Conservation (phyloP, 495 filamentous ascomycete species). For the Podospora fimiseda region DNA sequence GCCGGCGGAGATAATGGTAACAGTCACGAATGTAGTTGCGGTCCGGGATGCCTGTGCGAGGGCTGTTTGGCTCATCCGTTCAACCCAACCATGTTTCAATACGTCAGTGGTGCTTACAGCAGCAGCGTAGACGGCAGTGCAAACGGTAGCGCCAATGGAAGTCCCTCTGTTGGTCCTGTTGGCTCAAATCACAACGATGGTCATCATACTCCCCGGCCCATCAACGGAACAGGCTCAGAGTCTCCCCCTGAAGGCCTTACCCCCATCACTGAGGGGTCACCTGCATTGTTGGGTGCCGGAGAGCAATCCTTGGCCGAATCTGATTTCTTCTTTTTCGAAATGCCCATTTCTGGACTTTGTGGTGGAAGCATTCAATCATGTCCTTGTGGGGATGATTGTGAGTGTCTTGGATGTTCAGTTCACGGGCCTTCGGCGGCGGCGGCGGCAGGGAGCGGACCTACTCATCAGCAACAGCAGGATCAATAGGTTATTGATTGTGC, state of each 20-base stretch:
- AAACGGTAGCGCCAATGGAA: slow-evolving; percentile 1
- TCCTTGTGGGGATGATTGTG: slow-evolving; percentile 48
- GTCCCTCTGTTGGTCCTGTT: slow-evolving; percentile 5
- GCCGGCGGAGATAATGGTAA: slow-evolving; percentile 15
- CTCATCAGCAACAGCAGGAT: no score
- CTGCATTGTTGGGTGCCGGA: slow-evolving; percentile 23
- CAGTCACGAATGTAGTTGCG: slow-evolving; percentile 55
- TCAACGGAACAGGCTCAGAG: slow-evolving; percentile 11
- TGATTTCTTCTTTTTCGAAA: slow-evolving; percentile 47
- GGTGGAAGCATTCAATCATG: slow-evolving; percentile 35
- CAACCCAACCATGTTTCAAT: slow-evolving; percentile 62
- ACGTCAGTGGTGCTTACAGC: slow-evolving; percentile 41
- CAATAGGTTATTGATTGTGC: no score
- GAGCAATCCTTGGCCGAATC: slow-evolving; percentile 35
- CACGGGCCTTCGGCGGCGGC: slow-evolving; percentile 7
- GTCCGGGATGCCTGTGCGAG: slow-evolving; percentile 61
- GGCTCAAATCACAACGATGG: no score
- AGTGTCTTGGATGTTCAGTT: slow-evolving; percentile 43
- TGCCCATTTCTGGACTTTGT: slow-evolving; percentile 33
- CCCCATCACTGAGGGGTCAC: slow-evolving; percentile 34
- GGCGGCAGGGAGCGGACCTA: background rate
- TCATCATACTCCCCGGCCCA: no score
- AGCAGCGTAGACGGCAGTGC: slow-evolving; percentile 9
- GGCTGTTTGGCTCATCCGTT: slow-evolving; percentile 66
- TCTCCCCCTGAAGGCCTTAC: slow-evolving; percentile 22